Base-by-base conservation (phyloP, 805 yeast genomes). In the Pichia thaimueangensis region DNA sequence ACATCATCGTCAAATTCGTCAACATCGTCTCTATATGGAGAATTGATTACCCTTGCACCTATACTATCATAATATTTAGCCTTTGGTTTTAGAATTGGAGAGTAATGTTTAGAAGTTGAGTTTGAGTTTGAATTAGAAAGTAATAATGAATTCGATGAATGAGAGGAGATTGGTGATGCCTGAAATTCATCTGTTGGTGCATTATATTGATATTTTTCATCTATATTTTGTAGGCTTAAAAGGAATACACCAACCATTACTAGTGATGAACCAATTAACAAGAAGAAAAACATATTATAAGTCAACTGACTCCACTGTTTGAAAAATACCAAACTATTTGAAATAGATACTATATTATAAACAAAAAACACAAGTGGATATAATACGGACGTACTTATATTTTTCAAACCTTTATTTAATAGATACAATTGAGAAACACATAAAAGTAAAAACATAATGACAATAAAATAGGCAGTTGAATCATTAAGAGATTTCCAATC, bases 291-390 rank as follows among this genome's bases (percentile, higher is more conserved):
- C 41, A 64, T 69, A 20, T 47, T 25, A 9, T 51, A 45, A 3
- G 64, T 51, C 13, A 75, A 56, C 10, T 60, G 55, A 9, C 59
- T 56, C 50, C 80, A 65, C 53, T 80, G 86, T 35, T 71, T 62
- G 45, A 72, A 74, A 53, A 78, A 72, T 7, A 83, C 67, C 32
- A 84, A 60, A 15, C 84, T 80, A 60, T 86, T 86, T 47, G 77
- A 65, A 28, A 80, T 73, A 50, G 83, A 82, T 45, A 74, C 68
- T 38, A 85, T 64, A 64, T 86, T 88, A 67, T 83, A 87, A 35
- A 86, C 76, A 61, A 93, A 82, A 59, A 88, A 88, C 27, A 88
- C 84, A 48, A 88, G 65, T 1, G 96, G 96, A 56, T 87, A 88
- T 25, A 88, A 67, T 15, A 86, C 72, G 2, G 91, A 78, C 0